Base-by-base conservation (phyloP, 179 eudicot genomes). In the Spergularia azorica region DNA sequence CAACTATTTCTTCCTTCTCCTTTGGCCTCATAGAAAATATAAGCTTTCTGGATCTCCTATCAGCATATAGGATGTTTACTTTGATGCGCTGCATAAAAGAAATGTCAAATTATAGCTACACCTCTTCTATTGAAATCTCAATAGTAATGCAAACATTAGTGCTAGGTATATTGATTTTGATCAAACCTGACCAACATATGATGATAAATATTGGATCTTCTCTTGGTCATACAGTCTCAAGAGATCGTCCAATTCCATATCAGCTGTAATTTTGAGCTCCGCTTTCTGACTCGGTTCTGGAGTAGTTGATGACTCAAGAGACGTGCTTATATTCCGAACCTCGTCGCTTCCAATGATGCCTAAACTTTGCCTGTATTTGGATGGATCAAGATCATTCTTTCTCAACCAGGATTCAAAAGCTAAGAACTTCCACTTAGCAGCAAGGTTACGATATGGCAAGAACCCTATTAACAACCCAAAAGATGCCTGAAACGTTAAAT, bases 321-420 rank as follows among this genome's bases (percentile, higher is more conserved):
- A 55, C 82, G 63, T 68, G 52, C 46, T 78, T 68, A 67, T 71
- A 77, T 76, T 80, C 43, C 74, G 67, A 65, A 75, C 71, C 58
- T 87, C 92, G 70, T 72, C 83, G 77, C 71, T 89, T 75, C 92
- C 96, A 59, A 89, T 75, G 66, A 86, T 76, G 71, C 98, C 88
- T 63, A 92, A 84, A 74, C 75, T 86, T 76, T 88, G 89, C 83
- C 89, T 87, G 89, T 87, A 96, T 77, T 76, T 83, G 62, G 93
- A 85, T 46, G 97, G 97, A 75, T 89, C 93, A 76, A 96, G 63
- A 64, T 95, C 97, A 82, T 88, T 91, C 76, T 76, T 84, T 83
- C 98, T 88, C 87, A 94, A 66, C 99, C 99, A 96, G 51, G 98
- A 92, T 83, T 88, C 96, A 77, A 96, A 93, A 74, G 93, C 95